Conservation (phyloP, 2,329 filamentous ascomycete genomes). For the Metarhizium brunneum region DNA sequence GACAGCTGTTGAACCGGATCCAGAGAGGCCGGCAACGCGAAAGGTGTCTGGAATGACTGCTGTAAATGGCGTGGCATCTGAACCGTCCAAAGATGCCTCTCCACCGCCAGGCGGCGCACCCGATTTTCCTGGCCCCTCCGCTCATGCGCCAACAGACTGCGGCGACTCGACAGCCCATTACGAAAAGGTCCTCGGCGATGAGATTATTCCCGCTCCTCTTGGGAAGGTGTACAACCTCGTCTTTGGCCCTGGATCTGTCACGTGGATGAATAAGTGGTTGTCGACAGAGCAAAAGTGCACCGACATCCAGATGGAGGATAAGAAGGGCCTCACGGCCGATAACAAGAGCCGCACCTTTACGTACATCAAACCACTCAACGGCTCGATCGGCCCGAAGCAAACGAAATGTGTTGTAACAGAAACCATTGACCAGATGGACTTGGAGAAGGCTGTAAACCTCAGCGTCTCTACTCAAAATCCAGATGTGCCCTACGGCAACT, state of each 20-base stretch:
- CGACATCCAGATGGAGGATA: slow-evolving; percentile 82
- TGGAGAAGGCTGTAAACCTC: slow-evolving; percentile 81
- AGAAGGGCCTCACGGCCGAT: slow-evolving; percentile 66
- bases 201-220: slow-evolving; percentile 74
- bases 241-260: slow-evolving; percentile 71
- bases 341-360: slow-evolving; percentile 66
- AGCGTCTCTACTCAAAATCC: slow-evolving; percentile 79
- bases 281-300: slow-evolving; percentile 78
- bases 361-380: slow-evolving; percentile 86
- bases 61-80: slow-evolving; percentile 34
- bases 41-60: slow-evolving; percentile 56
- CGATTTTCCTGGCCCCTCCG: slow-evolving; percentile 78
- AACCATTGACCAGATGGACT: slow-evolving; percentile 72
- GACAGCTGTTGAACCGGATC: slow-evolving; percentile 35
- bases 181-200: slow-evolving; percentile 77
- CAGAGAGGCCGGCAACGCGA: slow-evolving; percentile 55
- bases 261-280: slow-evolving; percentile 82
- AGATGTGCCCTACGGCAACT: slow-evolving; percentile 87
- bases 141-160: slow-evolving; percentile 79
- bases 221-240: slow-evolving; percentile 85
- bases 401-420: slow-evolving; percentile 91
- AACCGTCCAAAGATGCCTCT: slow-evolving; percentile 36
- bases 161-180: slow-evolving; percentile 71
- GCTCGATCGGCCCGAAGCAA: slow-evolving; percentile 79
- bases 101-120: slow-evolving; percentile 30